Evolutionary conservation across 352 stramenopile genomes (phyloP).

Genomic region (Nothophytophthora sp.): DNA sequence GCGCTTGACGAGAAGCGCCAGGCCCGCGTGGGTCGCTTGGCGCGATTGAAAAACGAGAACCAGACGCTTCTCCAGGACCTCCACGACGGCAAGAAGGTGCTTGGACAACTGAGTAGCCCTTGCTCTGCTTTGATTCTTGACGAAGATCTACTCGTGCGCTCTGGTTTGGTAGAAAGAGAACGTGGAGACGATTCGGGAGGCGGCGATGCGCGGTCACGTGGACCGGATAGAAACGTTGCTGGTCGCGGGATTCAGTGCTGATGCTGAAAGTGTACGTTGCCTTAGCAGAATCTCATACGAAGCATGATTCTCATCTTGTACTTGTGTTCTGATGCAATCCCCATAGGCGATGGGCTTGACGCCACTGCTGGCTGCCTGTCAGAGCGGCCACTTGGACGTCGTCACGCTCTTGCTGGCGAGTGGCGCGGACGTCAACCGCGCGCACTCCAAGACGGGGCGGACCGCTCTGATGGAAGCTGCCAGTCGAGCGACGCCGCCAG

Average conservation of each 20-base stretch:
- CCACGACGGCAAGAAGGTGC: slow-evolving; percentile 34
- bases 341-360: slow-evolving; percentile 77
- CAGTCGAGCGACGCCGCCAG: slow-evolving; percentile 27
- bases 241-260: slow-evolving; percentile 46
- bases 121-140: neutral
- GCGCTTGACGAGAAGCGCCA: slow-evolving; percentile 33
- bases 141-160: neutral
- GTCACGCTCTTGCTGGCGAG: slow-evolving; percentile 46
- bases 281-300: neutral
- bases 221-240: slow-evolving; percentile 50
- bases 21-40: slow-evolving; percentile 27
- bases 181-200: slow-evolving; percentile 67
- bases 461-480: slow-evolving; percentile 68
- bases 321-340: too few species aligned
- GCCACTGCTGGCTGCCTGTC: slow-evolving; percentile 54
- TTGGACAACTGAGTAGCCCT: neutral
- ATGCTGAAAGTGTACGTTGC: slow-evolving; percentile 55
- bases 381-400: slow-evolving; percentile 47
- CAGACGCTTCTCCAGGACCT: slow-evolving; percentile 38
- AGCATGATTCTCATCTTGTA: neutral
- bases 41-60: slow-evolving; percentile 40
- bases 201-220: slow-evolving; percentile 57
- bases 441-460: slow-evolving; percentile 51
- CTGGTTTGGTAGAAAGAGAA: slow-evolving; percentile 48
- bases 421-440: slow-evolving; percentile 51